A percentile compares a stretch with the other conserved stretches of the same genome.
These are phyloP conservation scores for Sclerotinia sclerotiorum DNA, from an alignment of 2,329 filamentous ascomycete genomes.

Conservation along the genomic window DNA sequence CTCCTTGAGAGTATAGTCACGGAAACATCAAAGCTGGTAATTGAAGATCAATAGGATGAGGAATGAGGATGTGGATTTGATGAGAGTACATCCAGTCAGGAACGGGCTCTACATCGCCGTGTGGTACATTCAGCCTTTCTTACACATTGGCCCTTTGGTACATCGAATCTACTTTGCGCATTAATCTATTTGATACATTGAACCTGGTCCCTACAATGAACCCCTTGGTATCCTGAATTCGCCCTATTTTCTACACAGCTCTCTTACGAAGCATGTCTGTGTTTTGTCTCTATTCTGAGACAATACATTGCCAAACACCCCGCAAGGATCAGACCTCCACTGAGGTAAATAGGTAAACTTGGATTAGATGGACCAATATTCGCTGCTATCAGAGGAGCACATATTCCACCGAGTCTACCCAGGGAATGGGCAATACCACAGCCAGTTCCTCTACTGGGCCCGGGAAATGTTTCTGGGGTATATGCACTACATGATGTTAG, in stretches of 20 bases:
- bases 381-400: conserved; percentile 68
- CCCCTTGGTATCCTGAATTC: neutral
- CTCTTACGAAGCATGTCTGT: conserved; percentile 54
- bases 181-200: neutral
- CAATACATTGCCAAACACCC: conserved; percentile 60
- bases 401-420: conserved; percentile 65
- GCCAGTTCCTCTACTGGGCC: conserved; percentile 68
- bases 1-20: neutral
- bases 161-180: neutral
- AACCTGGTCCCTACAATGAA: neutral
- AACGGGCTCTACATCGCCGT: neutral
- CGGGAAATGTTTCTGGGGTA: conserved; percentile 74
- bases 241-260: neutral
- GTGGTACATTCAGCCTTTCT: neutral
- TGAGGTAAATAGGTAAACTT: conserved; percentile 57
- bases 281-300: conserved; percentile 63
- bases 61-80: neutral
- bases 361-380: conserved; percentile 47
- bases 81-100: neutral
- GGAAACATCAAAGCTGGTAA: neutral
- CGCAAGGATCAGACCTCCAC: conserved; percentile 55
- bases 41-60: neutral
- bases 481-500: conserved; percentile 51
- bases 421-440: conserved; percentile 71
- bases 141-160: neutral